Base-by-base conservation (phyloP, 768 basidiomycete genomes). In the Suillus tomentosus region DNA sequence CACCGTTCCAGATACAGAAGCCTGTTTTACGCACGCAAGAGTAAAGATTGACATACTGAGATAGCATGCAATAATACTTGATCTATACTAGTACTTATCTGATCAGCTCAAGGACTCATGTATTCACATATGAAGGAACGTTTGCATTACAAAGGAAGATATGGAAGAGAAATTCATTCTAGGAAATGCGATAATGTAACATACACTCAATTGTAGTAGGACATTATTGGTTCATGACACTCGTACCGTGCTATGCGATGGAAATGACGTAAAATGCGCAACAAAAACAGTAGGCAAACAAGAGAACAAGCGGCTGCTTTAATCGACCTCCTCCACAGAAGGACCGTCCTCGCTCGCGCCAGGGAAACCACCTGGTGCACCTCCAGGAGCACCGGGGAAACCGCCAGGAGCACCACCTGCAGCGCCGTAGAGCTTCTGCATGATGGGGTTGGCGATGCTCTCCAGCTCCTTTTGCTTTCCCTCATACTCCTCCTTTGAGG, bases 401-500 rank as follows among this genome's bases (percentile, higher is more conserved):
- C 84, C 84, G 61, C 85, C 86, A 45, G 82, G 78, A 45, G 77
- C 78, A 70, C 79, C 85, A 67, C 87, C 89, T 8, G 79, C 76
- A 59, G 76, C 80, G 40, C 80, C 74, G 76, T 96, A 96, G 34
- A 96, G 84, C 71, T 82, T 85, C 76, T 84, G 83, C 85, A 86
- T 86, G 72, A 89, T 88, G 13, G 88, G 88, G 77, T 87, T 92
- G 71, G 94, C 92, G 69, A 96, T 74, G 19, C 72, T 79, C 81
- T 97, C 95, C 59, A 98, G 82, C 79, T 97, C 95, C 83, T 96
- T 96, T 76, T 96, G 95, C 80, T 88, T 91, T 72, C 84, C 84
- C 77, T 92, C 92, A 79, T 96, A 95, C 80, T 98, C 96, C 73
- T 95, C 93, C 82, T 94, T 95, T 68, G 91, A 91, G 2, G 86